Percentiles rank a stretch among this genome's conserved stretches.
phyloP scores from a whole-genome alignment of 495 filamentous ascomycete genomes.

The Xylaria intraflava region DNA sequence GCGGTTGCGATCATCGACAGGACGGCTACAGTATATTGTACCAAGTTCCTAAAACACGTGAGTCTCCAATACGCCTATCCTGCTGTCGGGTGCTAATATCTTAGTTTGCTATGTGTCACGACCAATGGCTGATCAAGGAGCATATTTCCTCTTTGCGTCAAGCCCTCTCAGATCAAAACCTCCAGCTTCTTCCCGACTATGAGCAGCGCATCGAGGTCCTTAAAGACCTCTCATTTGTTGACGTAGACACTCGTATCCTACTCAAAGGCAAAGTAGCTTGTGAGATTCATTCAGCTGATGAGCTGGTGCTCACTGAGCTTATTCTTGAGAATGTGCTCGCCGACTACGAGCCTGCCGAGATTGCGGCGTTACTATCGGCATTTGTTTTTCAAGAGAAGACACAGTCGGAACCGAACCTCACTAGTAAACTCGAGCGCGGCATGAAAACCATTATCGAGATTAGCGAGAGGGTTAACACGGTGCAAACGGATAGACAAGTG shows the following conservation, averaged over 20 bases:
- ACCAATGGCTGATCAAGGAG: conserved; percentile 89
- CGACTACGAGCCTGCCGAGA: conserved; percentile 92
- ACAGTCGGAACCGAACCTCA: conserved; percentile 74
- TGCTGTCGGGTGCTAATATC: conserved; percentile 25
- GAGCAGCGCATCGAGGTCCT: conserved; percentile 89
- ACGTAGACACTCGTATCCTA: conserved; percentile 73
- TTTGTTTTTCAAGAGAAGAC: conserved; percentile 99
- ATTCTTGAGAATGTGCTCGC: conserved; percentile 94
- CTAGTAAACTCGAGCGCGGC: conserved; percentile 73
- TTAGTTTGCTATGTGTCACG: conserved; percentile 80
- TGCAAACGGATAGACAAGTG: conserved; percentile 83
- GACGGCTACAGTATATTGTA: conserved; percentile 57
- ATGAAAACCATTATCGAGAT: conserved; percentile 80
- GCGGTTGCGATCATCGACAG: conserved; percentile 52
- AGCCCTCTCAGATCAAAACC: conserved; percentile 90
- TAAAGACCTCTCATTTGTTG: conserved; percentile 84
- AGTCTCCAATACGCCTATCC: conserved; percentile 25
- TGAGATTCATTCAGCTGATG: conserved; percentile 95
- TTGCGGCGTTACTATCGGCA: conserved; percentile 84
- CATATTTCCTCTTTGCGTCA: conserved; percentile 79
- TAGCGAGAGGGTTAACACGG: conserved; percentile 80
- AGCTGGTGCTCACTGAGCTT: conserved; percentile 93
- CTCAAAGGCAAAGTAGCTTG: conserved; percentile 98
- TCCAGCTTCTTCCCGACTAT: conserved; percentile 95
- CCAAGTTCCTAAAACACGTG: conserved; percentile 78